Conservation (phyloP, 441 rosid species). For the Caryocar brasiliense region DNA sequence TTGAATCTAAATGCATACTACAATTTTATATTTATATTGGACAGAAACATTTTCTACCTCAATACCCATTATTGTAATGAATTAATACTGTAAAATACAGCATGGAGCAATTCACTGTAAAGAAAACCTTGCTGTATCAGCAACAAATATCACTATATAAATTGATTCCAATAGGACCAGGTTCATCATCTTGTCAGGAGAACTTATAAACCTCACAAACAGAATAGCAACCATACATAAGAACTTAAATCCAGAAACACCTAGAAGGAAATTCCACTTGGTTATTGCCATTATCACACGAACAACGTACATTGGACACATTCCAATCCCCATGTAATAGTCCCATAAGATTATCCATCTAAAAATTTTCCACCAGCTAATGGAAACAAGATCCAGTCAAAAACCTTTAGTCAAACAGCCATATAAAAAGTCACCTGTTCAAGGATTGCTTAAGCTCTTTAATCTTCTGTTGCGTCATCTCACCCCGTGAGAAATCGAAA, state of each 20-base stretch:
- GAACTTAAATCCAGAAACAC: neutral
- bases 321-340: neutral
- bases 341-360: neutral
- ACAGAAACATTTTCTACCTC: no score
- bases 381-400: neutral
- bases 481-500: constrained; percentile 98
- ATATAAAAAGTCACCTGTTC: constrained; percentile 46
- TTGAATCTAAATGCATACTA: no score
- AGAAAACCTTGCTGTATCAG: no score
- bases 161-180: no score
- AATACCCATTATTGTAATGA: no score
- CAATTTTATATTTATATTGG: no score
- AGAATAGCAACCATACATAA: neutral
- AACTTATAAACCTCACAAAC: no score
- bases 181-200: no score
- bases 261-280: neutral
- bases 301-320: neutral
- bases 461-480: constrained; percentile 96
- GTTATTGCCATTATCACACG: neutral
- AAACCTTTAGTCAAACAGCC: neutral
- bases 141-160: no score
- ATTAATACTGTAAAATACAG: no score
- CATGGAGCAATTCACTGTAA: no score
- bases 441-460: constrained; percentile 96
- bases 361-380: neutral